A percentile compares a stretch with the other conserved stretches of the same genome.
These are phyloP conservation scores for Lineolata rhizophorae DNA, from an alignment of 495 filamentous ascomycete species.

Conservation along the genomic window DNA sequence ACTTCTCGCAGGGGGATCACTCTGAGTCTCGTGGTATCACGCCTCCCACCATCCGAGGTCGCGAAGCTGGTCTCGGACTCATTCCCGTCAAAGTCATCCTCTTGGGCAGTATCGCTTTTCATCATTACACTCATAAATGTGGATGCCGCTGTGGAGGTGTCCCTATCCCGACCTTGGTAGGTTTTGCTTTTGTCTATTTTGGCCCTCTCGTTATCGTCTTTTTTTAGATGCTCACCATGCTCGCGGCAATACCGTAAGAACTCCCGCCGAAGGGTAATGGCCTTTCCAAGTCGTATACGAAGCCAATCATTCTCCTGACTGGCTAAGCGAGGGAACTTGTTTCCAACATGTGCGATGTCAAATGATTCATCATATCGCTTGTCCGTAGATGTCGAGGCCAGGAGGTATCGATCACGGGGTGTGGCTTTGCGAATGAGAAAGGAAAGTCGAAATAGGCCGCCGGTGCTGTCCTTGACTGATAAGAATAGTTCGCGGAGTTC, in stretches of 20 bases:
- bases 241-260: constrained; percentile 7
- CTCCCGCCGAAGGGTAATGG: constrained; percentile 7
- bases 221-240: constrained; percentile 6
- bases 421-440: constrained; percentile 9
- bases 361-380: constrained; percentile 7
- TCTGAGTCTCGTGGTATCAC: background rate
- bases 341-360: constrained; percentile 10
- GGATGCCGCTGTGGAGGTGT: no score
- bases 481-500: constrained; percentile 8
- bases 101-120: no score
- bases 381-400: constrained; percentile 2
- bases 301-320: constrained; percentile 5
- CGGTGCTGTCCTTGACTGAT: constrained; percentile 3
- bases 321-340: constrained; percentile 8
- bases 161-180: no score
- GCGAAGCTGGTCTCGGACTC: no score
- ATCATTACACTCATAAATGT: no score
- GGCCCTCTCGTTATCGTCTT: no score
- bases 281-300: constrained; percentile 3
- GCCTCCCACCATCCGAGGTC: no score
- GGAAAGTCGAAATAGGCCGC: constrained; percentile 8
- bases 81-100: no score
- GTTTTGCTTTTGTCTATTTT: no score
- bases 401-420: constrained; percentile 8
- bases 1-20: constrained; percentile 1